Percentiles rank a stretch among this genome's conserved stretches.
Evolutionary conservation across 768 basidiomycete genomes (phyloP).

Genomic region (Rubroboletus pulcherrimus): DNA sequence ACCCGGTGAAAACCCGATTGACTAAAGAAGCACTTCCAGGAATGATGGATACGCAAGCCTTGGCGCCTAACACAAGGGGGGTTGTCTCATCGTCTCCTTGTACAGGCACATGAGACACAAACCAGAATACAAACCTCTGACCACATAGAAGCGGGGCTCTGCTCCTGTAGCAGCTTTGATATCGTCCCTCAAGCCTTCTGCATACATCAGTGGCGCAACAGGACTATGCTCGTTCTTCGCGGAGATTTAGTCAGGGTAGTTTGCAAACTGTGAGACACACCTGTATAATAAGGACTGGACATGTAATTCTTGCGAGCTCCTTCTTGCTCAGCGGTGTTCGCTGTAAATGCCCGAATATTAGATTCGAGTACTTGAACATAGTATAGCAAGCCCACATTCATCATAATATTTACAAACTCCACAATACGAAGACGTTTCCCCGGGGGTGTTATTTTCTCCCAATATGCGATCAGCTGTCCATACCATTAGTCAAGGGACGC

Average conservation of each 20-base stretch:
- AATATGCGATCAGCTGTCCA: constrained; percentile 59
- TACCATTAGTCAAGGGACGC: constrained; percentile 7
- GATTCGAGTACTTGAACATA: neutral
- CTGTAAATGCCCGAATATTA: constrained; percentile 32
- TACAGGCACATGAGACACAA: neutral
- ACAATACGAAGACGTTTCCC: constrained; percentile 47
- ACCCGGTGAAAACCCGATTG: constrained; percentile 61
- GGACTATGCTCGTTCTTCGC: constrained; percentile 58
- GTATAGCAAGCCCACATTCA: constrained; percentile 48
- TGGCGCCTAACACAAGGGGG: constrained; percentile 40
- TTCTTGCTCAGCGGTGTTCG: constrained; percentile 49
- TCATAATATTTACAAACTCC: constrained; percentile 51
- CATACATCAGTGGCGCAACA: constrained; percentile 50
- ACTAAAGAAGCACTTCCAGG: constrained; percentile 56
- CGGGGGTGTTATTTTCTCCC: constrained; percentile 57
- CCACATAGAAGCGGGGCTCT: constrained; percentile 51
- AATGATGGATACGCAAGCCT: constrained; percentile 51
- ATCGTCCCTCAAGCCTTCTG: constrained; percentile 48
- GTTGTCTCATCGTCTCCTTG: neutral
- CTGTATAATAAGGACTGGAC: constrained; percentile 68
- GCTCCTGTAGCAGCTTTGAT: constrained; percentile 44
- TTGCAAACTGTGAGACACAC: constrained; percentile 33
- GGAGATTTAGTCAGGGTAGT: neutral
- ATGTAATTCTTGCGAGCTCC: constrained; percentile 48
- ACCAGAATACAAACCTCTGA: constrained; percentile 48